Evolutionary conservation across 345 rosid genomes (phyloP).

Genomic region (Syzygium aqueum): DNA sequence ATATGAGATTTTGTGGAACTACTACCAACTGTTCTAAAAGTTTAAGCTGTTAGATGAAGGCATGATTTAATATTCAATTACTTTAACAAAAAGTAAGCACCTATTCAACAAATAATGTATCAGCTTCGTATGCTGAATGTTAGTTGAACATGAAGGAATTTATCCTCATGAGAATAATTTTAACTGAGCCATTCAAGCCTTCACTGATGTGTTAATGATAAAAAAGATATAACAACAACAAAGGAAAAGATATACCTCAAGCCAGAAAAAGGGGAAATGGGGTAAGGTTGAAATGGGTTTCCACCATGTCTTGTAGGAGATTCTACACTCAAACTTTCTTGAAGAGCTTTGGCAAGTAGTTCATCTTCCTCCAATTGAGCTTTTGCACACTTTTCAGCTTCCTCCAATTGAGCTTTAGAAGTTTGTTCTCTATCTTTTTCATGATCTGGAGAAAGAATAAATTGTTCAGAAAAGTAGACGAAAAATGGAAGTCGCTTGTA

Average conservation of each 20-base stretch:
- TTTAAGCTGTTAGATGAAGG: no score
- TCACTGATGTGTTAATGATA: not conserved
- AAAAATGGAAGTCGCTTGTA: not conserved
- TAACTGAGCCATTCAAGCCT: not conserved
- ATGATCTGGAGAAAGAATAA: not conserved
- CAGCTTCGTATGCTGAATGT: not conserved
- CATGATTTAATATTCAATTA: no score
- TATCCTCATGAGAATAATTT: not conserved
- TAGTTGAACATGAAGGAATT: not conserved
- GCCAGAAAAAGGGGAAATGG: slow-evolving; percentile 40
- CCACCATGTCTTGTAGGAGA: slow-evolving; percentile 46
- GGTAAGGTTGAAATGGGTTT: slow-evolving; percentile 38
- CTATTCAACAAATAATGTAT: not conserved
- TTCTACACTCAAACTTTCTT: slow-evolving; percentile 62
- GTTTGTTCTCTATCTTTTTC: not conserved
- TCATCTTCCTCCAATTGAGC: slow-evolving; percentile 32
- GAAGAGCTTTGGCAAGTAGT: slow-evolving; percentile 77
- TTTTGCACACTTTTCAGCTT: not conserved
- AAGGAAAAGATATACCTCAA: slow-evolving; percentile 40
- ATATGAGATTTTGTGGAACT: no score
- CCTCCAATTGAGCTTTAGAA: not conserved
- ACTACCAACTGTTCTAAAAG: no score
- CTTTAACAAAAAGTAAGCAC: not conserved
- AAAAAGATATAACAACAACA: not conserved
- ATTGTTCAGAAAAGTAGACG: not conserved